A percentile compares a stretch with the other conserved stretches of the same genome.
phyloP scores from a whole-genome alignment of 352 stramenopile species.

The Pythium vanterpoolii region DNA sequence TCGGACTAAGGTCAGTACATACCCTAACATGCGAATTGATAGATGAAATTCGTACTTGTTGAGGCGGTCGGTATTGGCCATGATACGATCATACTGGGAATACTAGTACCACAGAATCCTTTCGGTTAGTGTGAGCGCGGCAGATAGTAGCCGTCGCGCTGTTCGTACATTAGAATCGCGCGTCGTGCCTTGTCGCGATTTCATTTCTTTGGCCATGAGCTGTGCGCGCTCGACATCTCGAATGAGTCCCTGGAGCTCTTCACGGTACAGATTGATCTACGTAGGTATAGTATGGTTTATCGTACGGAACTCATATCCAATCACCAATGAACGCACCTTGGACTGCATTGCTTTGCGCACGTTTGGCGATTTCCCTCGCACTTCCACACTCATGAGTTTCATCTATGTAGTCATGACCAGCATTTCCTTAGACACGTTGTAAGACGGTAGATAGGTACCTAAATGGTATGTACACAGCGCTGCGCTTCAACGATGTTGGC shows the following conservation, averaged over 20 bases:
- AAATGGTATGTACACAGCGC: conserved; percentile 47
- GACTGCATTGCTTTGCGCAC: conserved; percentile 70
- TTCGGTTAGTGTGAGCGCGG: background rate
- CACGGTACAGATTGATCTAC: conserved; percentile 26
- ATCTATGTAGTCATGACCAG: conserved; percentile 40
- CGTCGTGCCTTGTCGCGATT: conserved; percentile 23
- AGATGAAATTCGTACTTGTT: conserved; percentile 28
- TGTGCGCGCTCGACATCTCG: conserved; percentile 70
- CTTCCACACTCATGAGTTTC: conserved; percentile 78
- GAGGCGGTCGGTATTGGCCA: conserved; percentile 62
- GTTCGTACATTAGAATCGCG: conserved; percentile 29
- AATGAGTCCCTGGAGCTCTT: conserved; percentile 64
- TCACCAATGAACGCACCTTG: conserved; percentile 31
- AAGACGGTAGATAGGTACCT: no score
- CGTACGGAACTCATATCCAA: background rate
- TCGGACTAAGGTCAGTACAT: background rate
- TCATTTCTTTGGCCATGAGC: conserved; percentile 56
- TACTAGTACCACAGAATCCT: conserved; percentile 23
- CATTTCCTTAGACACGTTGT: no score
- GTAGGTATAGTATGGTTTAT: no score
- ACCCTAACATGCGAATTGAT: background rate
- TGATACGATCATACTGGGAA: conserved; percentile 68
- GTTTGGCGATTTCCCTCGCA: conserved; percentile 53
- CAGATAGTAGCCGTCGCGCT: background rate
- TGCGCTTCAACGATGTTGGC: conserved; percentile 68